Evolutionary conservation across 1,139 yeast genomes (phyloP).

Genomic region (Sugiyamaella novakii): DNA sequence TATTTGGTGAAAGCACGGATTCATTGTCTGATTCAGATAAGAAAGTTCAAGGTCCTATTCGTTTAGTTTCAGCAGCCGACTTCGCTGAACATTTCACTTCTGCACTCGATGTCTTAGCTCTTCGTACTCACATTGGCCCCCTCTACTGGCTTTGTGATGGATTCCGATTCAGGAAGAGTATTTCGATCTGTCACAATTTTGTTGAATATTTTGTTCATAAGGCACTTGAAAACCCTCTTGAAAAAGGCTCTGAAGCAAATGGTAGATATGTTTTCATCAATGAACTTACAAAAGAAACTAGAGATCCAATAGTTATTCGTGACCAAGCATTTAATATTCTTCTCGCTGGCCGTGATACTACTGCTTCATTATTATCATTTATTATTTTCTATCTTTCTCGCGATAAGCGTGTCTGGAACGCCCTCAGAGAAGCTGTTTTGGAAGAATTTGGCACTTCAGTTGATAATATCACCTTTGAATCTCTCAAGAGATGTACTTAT

Average conservation of each 20-base stretch:
- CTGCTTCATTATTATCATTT: slow-evolving; percentile 53
- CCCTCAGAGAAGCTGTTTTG: slow-evolving; percentile 34
- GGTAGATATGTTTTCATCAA: slow-evolving; percentile 39
- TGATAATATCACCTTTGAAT: slow-evolving; percentile 48
- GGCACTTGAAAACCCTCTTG: slow-evolving; percentile 33
- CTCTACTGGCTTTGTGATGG: slow-evolving; percentile 45
- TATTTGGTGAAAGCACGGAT: slow-evolving; percentile 55
- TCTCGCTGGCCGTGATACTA: slow-evolving; percentile 57
- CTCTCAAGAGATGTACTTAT: slow-evolving; percentile 54
- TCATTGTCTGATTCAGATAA: slow-evolving; percentile 27
- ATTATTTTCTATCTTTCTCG: slow-evolving; percentile 51
- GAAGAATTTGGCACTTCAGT: slow-evolving; percentile 35
- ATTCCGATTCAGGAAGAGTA: slow-evolving; percentile 40
- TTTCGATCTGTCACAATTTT: slow-evolving; percentile 35
- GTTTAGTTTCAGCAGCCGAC: slow-evolving; percentile 34
- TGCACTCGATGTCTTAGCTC: slow-evolving; percentile 40
- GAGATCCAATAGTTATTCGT: slow-evolving; percentile 50
- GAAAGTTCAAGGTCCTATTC: slow-evolving; percentile 29
- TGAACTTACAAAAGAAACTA: slow-evolving; percentile 53
- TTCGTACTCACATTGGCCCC: slow-evolving; percentile 27
- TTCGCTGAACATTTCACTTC: slow-evolving; percentile 52
- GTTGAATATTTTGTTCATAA: slow-evolving; percentile 39
- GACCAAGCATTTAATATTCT: slow-evolving; percentile 55
- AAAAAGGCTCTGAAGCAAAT: slow-evolving; percentile 26
- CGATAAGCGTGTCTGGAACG: slow-evolving; percentile 44